Percentiles rank a stretch among this genome's conserved stretches.
Evolutionary conservation across 2,329 filamentous ascomycete genomes (phyloP).

Genomic region (Trichoderma brevicompactum): DNA sequence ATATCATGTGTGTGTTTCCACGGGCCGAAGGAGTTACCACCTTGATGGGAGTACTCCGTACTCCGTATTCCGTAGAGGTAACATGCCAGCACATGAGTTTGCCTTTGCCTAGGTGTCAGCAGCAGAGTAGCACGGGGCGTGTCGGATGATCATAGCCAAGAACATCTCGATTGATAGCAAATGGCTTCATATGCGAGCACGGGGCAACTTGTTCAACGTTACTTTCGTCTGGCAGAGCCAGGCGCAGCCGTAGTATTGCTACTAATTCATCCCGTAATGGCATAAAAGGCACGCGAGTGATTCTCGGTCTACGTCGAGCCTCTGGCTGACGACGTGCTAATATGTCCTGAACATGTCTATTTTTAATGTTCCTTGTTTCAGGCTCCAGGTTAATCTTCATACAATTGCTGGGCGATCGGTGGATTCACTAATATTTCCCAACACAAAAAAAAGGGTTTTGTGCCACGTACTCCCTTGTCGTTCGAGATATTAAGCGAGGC

Average conservation of each 20-base stretch:
- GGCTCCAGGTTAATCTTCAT: constrained; percentile 23
- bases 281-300: background rate
- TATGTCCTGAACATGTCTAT: constrained; percentile 25
- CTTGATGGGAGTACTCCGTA: background rate
- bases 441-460: constrained; percentile 14
- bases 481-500: constrained; percentile 22
- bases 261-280: background rate
- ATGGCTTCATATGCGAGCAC: background rate
- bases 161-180: background rate
- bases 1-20: background rate
- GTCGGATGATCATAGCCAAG: background rate
- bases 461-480: constrained; percentile 25
- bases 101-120: background rate
- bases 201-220: background rate
- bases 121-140: background rate
- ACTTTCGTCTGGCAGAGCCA: background rate
- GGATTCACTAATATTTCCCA: constrained; percentile 21
- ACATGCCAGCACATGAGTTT: constrained; percentile 10
- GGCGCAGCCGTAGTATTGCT: background rate
- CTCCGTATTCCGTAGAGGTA: background rate
- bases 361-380: constrained; percentile 24
- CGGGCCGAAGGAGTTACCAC: background rate
- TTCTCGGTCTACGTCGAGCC: background rate
- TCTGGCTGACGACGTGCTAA: constrained; percentile 3
- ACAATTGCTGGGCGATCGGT: constrained; percentile 23